Base-by-base conservation (phyloP, 805 yeast genomes). In the Nakazawaea siamensis region DNA sequence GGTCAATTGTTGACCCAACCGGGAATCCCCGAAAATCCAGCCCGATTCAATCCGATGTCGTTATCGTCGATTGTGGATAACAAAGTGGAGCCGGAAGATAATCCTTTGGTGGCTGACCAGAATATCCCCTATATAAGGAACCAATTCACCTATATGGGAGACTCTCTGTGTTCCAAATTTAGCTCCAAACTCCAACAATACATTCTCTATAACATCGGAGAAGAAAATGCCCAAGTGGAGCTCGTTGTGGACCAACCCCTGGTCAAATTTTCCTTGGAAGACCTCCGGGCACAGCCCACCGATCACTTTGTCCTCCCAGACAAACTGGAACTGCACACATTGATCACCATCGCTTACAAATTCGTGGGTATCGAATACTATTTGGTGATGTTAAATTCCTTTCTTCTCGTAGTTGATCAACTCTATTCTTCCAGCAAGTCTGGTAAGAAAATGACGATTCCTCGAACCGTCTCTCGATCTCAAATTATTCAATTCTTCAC, bases 121-220 rank as follows among this genome's bases (percentile, higher is more conserved):
- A 34, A 38, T 14, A 16, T 38, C 10, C 37, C 37, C 10, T 32
- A 33, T 9, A 12, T 26, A n/a, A 26, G 16, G 12, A 11, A 29
- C 5, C 12, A 23, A 3, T 38, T 34, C 24, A 34, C 21, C 4
- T 34, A 38, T 30, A 27, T 38, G 29, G 41, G 41, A 11, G 37
- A 38, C 29, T 33, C 41, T 4, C 34, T 38, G 7, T 33, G 41
- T 17, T 34, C 41, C 14, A 38, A 38, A 27, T 38, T 38, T 35
- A 38, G 23, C 29, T 29, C 34, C 14, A 38, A 34, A 18, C 16
- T 38, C 23, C 41, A 38, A 21, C 38, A 38, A 21, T 38, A 38
- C 16, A 32, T 38, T 5, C 16, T 14, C 13, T 29, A 38, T 24
- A 18, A 9, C 6, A 12, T 16, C 14, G 37, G 29, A 23, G 20